phyloP scores from a whole-genome alignment of 768 basidiomycete species.

The Kwoniella europaea region DNA sequence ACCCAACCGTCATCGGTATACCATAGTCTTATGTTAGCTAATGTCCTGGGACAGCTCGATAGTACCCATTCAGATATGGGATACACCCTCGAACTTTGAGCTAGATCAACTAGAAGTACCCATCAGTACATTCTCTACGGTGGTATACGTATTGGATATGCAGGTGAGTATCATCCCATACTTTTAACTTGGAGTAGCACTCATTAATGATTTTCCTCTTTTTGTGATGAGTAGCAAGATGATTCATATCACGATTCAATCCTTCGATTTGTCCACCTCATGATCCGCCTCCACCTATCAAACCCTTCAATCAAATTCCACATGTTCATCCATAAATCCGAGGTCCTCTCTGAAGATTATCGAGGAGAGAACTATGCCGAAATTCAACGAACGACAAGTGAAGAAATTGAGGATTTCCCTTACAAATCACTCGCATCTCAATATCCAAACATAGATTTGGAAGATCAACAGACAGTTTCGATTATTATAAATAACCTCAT shows the following conservation, averaged over 20 bases:
- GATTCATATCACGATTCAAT: constrained; percentile 82
- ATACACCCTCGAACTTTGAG: constrained; percentile 84
- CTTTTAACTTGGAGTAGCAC: constrained; percentile 1
- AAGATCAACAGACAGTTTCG: constrained; percentile 73
- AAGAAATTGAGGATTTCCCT: constrained; percentile 74
- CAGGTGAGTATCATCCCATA: constrained; percentile 65
- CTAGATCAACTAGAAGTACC: constrained; percentile 73
- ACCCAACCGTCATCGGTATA: not conserved
- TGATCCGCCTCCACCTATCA: constrained; percentile 73
- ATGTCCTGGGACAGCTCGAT: constrained; percentile 67
- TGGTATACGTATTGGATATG: constrained; percentile 94
- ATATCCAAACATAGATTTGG: constrained; percentile 30
- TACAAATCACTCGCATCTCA: constrained; percentile 31
- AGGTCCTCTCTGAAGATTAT: constrained; percentile 83
- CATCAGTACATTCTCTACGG: constrained; percentile 76
- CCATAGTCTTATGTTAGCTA: not conserved
- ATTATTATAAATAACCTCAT: constrained; percentile 60
- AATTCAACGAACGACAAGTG: constrained; percentile 82
- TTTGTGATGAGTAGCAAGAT: constrained; percentile 41
- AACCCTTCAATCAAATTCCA: constrained; percentile 81
- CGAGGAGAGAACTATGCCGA: constrained; percentile 89
- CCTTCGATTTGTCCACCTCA: constrained; percentile 77
- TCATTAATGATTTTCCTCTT: not conserved
- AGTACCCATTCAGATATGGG: constrained; percentile 92
- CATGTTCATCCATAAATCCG: constrained; percentile 94